Percentiles rank a stretch among this genome's conserved stretches.
phyloP scores from a whole-genome alignment of 2,329 filamentous ascomycete species.

The Pseudopithomyces maydicus region DNA sequence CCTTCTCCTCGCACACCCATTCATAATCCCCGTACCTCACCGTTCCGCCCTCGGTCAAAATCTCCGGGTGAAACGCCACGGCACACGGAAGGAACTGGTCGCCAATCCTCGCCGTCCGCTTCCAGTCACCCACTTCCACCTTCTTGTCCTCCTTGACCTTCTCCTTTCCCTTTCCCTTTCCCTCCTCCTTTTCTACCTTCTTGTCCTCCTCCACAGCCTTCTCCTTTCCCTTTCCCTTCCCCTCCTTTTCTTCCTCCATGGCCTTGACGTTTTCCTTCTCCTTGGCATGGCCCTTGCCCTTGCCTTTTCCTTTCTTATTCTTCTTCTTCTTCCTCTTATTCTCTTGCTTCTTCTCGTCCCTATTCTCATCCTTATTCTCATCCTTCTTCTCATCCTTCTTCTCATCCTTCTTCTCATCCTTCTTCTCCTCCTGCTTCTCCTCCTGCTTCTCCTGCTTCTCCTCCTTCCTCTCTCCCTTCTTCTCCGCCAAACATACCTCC shows the following conservation, averaged over 20 bases:
- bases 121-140: conserved; percentile 40
- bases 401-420: too few relatives aligned
- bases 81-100: conserved; percentile 48
- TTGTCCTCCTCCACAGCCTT: too few relatives aligned
- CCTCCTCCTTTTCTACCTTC: conserved; percentile 2
- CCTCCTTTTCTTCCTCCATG: too few relatives aligned
- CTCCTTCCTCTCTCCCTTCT: conserved; percentile 58
- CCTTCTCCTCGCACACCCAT: conserved; percentile 45
- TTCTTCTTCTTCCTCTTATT: too few relatives aligned
- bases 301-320: too few relatives aligned
- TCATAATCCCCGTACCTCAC: conserved; percentile 39
- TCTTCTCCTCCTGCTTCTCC: too few relatives aligned
- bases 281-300: too few relatives aligned
- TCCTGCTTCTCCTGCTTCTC: conserved; percentile 11
- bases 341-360: too few relatives aligned
- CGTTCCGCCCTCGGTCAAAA: conserved; percentile 33
- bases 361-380: too few relatives aligned
- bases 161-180: conserved; percentile 58
- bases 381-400: too few relatives aligned
- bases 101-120: conserved; percentile 45
- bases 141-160: conserved; percentile 11
- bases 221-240: conserved; percentile 58
- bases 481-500: background rate
- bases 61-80: conserved; percentile 37
- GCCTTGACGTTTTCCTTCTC: too few relatives aligned